phyloP scores from a whole-genome alignment of 2,329 filamentous ascomycete species.

The Cladorrhinum sp. region DNA sequence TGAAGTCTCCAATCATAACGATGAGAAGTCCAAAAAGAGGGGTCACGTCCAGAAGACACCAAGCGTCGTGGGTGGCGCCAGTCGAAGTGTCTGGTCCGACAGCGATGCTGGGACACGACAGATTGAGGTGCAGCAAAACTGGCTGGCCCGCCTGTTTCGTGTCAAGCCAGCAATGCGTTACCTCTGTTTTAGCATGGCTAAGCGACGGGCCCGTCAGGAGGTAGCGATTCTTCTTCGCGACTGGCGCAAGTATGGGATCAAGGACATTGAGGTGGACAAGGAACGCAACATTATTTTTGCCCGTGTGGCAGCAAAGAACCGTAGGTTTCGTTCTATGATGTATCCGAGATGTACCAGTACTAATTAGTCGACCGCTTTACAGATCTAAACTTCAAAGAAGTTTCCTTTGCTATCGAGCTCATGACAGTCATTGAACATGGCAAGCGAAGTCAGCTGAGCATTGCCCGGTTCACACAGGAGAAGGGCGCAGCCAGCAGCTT shows the following conservation, averaged over 20 bases:
- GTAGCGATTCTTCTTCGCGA: slow-evolving; percentile 71
- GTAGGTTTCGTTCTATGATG: slow-evolving; percentile 49
- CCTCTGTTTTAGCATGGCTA: slow-evolving; percentile 71
- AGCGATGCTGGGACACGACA: slow-evolving; percentile 45
- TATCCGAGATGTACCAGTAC: background rate
- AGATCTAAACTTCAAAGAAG: slow-evolving; percentile 81
- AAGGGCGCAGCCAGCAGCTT: slow-evolving; percentile 90
- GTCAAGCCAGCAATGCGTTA: slow-evolving; percentile 78
- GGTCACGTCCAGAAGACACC: slow-evolving; percentile 25
- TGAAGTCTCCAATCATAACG: slow-evolving; percentile 29
- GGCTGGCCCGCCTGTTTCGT: slow-evolving; percentile 84
- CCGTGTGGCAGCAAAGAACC: slow-evolving; percentile 71
- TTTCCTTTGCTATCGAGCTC: slow-evolving; percentile 82
- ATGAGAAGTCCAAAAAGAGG: slow-evolving; percentile 25
- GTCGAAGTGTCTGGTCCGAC: slow-evolving; percentile 33
- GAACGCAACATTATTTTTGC: slow-evolving; percentile 76
- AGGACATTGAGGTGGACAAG: slow-evolving; percentile 75
- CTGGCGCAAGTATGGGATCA: slow-evolving; percentile 80
- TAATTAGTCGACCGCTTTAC: slow-evolving; percentile 16
- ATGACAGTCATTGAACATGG: slow-evolving; percentile 88
- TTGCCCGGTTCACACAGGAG: slow-evolving; percentile 84
- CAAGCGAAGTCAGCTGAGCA: slow-evolving; percentile 69
- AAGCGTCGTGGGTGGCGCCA: slow-evolving; percentile 16
- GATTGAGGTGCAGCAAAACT: slow-evolving; percentile 72
- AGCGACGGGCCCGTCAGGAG: slow-evolving; percentile 72